phyloP scores from a whole-genome alignment of 371 early-diverging fungal genomes.

The Fennellomyces sp. region DNA sequence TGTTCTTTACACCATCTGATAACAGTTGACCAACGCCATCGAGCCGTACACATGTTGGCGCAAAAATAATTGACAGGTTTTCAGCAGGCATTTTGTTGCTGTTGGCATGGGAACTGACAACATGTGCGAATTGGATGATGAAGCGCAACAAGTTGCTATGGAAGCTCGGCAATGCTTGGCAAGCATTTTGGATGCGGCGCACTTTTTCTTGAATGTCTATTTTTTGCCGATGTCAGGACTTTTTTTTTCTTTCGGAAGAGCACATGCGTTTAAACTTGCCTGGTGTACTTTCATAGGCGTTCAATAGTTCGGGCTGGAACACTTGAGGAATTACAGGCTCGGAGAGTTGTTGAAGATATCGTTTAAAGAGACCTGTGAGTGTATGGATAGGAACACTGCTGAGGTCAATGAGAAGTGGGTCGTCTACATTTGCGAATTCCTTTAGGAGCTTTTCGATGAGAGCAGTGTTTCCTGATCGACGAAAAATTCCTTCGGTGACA shows the following conservation, averaged over 20 bases:
- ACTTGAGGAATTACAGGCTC: constrained; percentile 57
- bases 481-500: constrained; percentile 31
- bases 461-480: constrained; percentile 31
- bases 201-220: background rate
- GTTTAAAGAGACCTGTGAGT: constrained; percentile 54
- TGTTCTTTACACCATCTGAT: background rate
- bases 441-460: constrained; percentile 26
- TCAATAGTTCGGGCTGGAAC: constrained; percentile 48
- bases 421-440: constrained; percentile 16
- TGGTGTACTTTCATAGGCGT: constrained; percentile 26
- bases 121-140: constrained; percentile 17
- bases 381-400: constrained; percentile 20
- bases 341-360: constrained; percentile 57
- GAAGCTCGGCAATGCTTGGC: constrained; percentile 16
- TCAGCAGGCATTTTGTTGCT: constrained; percentile 36
- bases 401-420: constrained; percentile 6
- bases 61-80: constrained; percentile 38
- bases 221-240: background rate
- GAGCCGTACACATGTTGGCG: constrained; percentile 33
- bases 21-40: constrained; percentile 21
- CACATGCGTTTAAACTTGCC: background rate
- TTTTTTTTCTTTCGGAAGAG: background rate
- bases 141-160: constrained; percentile 29
- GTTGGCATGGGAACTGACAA: constrained; percentile 15
- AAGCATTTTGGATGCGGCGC: background rate